Conservation (phyloP, 352 stramenopile species). For the Globisporangium acanthophoron region DNA sequence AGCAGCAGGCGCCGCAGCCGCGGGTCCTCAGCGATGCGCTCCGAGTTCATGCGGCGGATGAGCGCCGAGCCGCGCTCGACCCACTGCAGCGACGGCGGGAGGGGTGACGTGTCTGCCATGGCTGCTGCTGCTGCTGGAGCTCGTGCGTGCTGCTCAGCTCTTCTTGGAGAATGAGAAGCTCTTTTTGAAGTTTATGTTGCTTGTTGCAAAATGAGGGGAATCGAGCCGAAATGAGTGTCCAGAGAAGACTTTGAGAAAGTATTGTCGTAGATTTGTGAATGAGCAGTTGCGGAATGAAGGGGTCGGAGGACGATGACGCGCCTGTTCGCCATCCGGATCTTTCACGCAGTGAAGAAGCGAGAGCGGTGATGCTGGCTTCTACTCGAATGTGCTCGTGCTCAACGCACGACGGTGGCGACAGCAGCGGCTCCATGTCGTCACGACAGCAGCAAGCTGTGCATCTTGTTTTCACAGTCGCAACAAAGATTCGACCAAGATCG, state of each 20-base stretch:
- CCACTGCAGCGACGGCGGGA: slow-evolving; percentile 56
- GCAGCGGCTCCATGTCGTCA: too few relatives aligned
- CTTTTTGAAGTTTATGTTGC: not conserved
- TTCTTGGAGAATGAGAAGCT: not conserved
- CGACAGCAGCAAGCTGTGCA: too few relatives aligned
- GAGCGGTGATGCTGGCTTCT: too few relatives aligned
- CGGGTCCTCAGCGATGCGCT: slow-evolving; percentile 80
- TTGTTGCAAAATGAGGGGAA: not conserved
- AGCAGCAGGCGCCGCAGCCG: slow-evolving; percentile 64
- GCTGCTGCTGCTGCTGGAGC: too few relatives aligned
- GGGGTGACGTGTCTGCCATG: slow-evolving; percentile 7
- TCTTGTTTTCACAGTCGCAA: too few relatives aligned
- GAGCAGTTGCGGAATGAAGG: not conserved
- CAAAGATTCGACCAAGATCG: too few relatives aligned
- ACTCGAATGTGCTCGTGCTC: too few relatives aligned
- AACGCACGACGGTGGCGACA: too few relatives aligned
- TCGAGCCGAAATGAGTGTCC: not conserved
- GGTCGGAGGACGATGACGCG: not conserved
- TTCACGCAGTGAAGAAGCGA: not conserved
- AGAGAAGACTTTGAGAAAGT: not conserved
- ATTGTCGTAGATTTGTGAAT: not conserved
- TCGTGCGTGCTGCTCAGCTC: not conserved
- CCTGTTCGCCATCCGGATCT: slow-evolving; percentile 8
- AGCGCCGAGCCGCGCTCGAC: slow-evolving; percentile 78
- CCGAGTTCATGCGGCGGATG: slow-evolving; percentile 86